phyloP scores from a whole-genome alignment of 768 basidiomycete species.

The Flagelloscypha sp. region DNA sequence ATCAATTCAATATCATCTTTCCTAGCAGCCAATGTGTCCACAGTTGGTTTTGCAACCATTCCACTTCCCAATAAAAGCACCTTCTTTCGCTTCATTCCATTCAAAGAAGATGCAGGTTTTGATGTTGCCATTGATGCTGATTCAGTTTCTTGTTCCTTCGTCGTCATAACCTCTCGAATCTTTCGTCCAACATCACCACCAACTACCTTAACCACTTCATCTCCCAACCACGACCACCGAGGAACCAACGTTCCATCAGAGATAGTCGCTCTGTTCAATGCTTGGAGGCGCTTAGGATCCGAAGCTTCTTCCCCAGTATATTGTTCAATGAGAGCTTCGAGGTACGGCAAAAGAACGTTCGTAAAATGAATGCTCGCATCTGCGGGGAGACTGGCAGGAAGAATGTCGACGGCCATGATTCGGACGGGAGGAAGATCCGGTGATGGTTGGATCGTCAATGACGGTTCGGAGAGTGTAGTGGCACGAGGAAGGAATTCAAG shows the following conservation, averaged over 20 bases:
- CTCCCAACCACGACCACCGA: conserved; percentile 51
- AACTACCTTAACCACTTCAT: conserved; percentile 39
- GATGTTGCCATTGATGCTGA: no score
- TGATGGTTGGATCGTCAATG: conserved; percentile 46
- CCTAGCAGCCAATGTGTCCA: conserved; percentile 60
- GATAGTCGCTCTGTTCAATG: conserved; percentile 66
- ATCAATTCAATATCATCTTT: conserved; percentile 59
- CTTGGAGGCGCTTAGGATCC: conserved; percentile 24
- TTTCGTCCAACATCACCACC: conserved; percentile 2
- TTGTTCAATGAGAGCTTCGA: conserved; percentile 44
- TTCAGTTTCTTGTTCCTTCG: no score
- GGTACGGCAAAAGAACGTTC: conserved; percentile 53
- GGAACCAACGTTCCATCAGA: conserved; percentile 46
- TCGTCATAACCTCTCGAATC: background rate
- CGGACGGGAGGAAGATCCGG: conserved; percentile 48
- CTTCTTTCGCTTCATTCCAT: conserved; percentile 42
- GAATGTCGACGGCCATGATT: conserved; percentile 87
- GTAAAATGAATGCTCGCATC: conserved; percentile 81
- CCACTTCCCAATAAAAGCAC: conserved; percentile 84
- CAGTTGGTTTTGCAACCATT: conserved; percentile 91
- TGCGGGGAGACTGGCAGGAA: conserved; percentile 75
- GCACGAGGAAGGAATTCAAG: conserved; percentile 73
- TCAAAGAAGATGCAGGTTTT: no score
- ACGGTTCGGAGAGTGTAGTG: conserved; percentile 73
- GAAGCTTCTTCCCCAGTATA: conserved; percentile 22